Conservation (phyloP, 345 rosid species). For the Heritiera fomes region DNA sequence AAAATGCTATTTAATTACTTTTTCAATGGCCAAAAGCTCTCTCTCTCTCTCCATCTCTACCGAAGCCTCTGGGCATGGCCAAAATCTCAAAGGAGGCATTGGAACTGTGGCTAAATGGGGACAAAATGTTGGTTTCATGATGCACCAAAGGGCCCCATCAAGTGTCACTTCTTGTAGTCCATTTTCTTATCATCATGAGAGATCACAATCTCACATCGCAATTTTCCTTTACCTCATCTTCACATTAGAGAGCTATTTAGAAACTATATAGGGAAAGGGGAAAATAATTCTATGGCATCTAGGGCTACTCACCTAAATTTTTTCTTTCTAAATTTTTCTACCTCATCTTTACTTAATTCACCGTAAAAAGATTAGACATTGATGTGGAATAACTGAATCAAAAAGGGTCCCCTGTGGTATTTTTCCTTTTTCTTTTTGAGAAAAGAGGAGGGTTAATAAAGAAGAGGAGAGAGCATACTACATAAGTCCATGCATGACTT, state of each 20-base stretch:
- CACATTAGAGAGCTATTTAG: neutral
- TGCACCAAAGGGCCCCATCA: slow-evolving; percentile 41
- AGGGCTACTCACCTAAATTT: neutral
- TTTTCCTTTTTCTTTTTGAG: neutral
- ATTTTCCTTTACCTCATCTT: neutral
- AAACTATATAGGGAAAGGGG: neutral
- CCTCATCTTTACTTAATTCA: neutral
- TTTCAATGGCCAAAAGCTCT: neutral
- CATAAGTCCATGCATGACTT: too few relatives aligned
- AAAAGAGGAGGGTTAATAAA: neutral
- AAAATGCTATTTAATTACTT: neutral
- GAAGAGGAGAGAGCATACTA: too few relatives aligned
- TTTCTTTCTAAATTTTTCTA: neutral
- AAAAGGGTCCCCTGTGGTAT: neutral
- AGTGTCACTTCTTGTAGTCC: slow-evolving; percentile 36
- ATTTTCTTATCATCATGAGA: slow-evolving; percentile 19
- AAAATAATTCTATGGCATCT: neutral
- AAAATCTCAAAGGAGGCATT: neutral
- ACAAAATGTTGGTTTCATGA: slow-evolving; percentile 25
- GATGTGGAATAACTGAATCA: neutral
- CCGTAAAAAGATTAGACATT: neutral
- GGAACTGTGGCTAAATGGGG: slow-evolving; percentile 26
- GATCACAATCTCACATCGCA: slow-evolving; percentile 23
- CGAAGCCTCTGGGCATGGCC: neutral
- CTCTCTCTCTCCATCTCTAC: too few relatives aligned